Base-by-base conservation (phyloP, 768 basidiomycete genomes). In the Postia placenta region DNA sequence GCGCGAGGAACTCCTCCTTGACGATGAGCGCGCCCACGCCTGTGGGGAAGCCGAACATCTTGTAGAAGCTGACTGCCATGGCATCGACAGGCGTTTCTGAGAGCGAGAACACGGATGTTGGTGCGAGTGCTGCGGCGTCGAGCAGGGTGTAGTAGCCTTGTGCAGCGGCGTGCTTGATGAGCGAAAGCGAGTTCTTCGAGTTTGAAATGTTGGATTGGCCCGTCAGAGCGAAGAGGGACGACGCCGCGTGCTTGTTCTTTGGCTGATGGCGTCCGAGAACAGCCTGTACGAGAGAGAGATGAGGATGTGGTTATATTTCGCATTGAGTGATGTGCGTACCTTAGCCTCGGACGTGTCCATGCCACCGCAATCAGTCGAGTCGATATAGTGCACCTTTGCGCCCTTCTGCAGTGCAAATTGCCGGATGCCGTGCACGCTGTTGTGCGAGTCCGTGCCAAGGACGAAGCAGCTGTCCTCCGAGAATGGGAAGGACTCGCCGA, bases 1-100 rank as follows among this genome's bases (percentile, higher is more conserved):
- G 68, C 4, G 64, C 64, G 44, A 89, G 65, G 56, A 89, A 87
- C 7, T 76, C 75, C 58, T 83, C 81, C 62, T 81, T 85, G 38
- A 85, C 82, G 24, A 92, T 64, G 4, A 92, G 71, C 11, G 87
- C 87, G 28, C 90, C 89, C 37, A 91, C 79, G 6, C 89, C 89
- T 0, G 88, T 91, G 11, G 89, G 89, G 56, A 82, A 92, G 27
- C 89, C 89, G 54, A 90, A 88, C 85, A 92, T 90, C 57, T 92
- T 92, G 68, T 92, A 92, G 58, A 92, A 90, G 38, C 85, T 87
- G 46, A 92, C 60, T 0, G 82, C 87, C 76, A 90, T 81, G 1
- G 88, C 89, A 63, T 92, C 90, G 11, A 89, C 83, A 3, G 82
- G 78, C 25, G 73, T 74, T 45, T 83, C 76, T 1, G 75, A 64